Base-by-base conservation (phyloP, 2,329 filamentous ascomycete species). In the Fusarium armeniacum region DNA sequence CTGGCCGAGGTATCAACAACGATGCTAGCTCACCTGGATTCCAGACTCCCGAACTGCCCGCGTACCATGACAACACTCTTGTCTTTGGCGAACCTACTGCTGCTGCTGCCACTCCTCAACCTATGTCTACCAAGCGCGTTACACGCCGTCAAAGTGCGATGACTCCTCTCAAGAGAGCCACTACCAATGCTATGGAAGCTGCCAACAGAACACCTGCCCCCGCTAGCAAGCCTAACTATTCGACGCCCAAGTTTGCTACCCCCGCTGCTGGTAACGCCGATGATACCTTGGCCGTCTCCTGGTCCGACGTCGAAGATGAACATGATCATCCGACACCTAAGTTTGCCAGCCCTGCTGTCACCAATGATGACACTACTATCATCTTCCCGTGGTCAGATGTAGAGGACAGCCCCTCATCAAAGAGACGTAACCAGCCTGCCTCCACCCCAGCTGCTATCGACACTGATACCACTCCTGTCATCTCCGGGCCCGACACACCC, bases 1-100 rank as follows among this genome's bases (percentile, higher is more conserved):
- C 28, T 30, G 28, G 28, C 28, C 28, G 28, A 30, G 28, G 10
- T 30, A 30, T 30, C 28, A 30, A 9, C 28, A 30, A 30, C 28
- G 28, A 11, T 30, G 28, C 28, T 30, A 30, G 28, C 28, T 30
- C 28, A 30, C 9, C 28, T 30, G 28, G 28, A 30, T 30, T 30
- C 28, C 28, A 30, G 28, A 70, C 63, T 12, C 67, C 67, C 13
- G 59, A 68, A 38, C 49, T 68, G 1, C 65, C 65, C 4, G 26
- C 47, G 7, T 51, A 51, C 3, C 15, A 41, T 5, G 62, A 68
- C 4, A 62, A 66, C 49, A 68, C 65, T 5, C 36, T 67, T 13
- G 9, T 57, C 2, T 67, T 67, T 16, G n/a, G 56, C 2, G 49
- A 52, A 30, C 41, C 51, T 1, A n/a, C 44, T 24, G 10, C 43